Base-by-base conservation (phyloP, 305 asterid species). In the Withania somnifera region DNA sequence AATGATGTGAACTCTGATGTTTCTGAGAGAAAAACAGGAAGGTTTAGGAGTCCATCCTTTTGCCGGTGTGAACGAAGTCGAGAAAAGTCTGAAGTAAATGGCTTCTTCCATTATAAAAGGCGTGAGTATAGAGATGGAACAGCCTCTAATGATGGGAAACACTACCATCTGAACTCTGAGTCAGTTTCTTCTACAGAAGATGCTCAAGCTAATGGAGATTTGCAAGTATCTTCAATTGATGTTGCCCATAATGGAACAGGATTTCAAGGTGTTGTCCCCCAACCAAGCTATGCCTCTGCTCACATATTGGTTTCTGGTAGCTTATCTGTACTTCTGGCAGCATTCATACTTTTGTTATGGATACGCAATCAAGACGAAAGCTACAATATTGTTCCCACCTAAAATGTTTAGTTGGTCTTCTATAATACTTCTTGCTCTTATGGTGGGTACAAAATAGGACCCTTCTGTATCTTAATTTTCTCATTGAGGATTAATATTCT, bases 101-200 rank as follows among this genome's bases (percentile, higher is more conserved):
- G 87, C 82, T 24, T 57, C 71, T 76, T 78, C 77, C 87, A 60
- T 52, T 79, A 24, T 45, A 51, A 50, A 56, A 83, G 34, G 67
- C 19, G 30, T 78, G 84, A 76, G 51, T 53, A 83, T 47, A 79
- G 80, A 9, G 82, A 83, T 57, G 84, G 66, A 36, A 86, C 76
- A 11, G 64, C 83, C 24, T 86, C 89, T 71, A 57, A 81, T 19
- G 83, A 85, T 22, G 83, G 84, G 19, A 87, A 92, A 77, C 87
- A 81, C 82, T 78, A 71, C 71, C 87, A 78, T 64, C 84, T 85
- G 69, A 86, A 86, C 81, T 84, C 91, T 0, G 98, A 91, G 73
- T 96, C 98, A 3, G 91, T 90, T 76, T 93, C 93, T 82, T 94
- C 99, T 34, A 92, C 97, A 7, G 92, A 88, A 76, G 92, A 89